Base-by-base conservation (phyloP, 2,329 filamentous ascomycete genomes). In the Fusarium verrucosum region DNA sequence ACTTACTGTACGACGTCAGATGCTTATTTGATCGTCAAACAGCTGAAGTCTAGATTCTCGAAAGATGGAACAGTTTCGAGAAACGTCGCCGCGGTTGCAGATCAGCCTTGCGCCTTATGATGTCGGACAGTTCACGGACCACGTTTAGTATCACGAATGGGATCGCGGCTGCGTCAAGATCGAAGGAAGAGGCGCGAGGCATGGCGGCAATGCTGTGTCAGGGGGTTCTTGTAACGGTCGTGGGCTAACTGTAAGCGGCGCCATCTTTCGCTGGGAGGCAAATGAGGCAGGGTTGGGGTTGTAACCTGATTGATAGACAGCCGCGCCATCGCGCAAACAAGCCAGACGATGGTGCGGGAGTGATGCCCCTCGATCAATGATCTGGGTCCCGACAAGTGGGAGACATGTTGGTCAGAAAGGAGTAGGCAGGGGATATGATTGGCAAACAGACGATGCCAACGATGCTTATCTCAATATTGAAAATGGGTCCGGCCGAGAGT, bases 31-130 rank as follows among this genome's bases (percentile, higher is more conserved):
- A 64, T 66, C 37, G 45, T 40, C 58, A 37, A 36, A 35, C 22
- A 35, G 37, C 49, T 66, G 47, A 41, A 50, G 47, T 19, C 30
- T 19, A 62, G 38, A 43, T 50, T 49, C 42, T 64, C 52, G 49
- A 54, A 66, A 45, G 30, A 66, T 66, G 49, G 23, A 26, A 54
- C 58, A 52, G 30, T 58, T 58, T 62, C 28, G 47, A 60, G 54
- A 57, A 55, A 44, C 40, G 26, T 40, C 55, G 44, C 47, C 52
- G 52, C 28, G 45, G n/a, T 40, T 61, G 50, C 61, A 53, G 44
- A 61, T 69, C 66, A 71, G 65, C 69, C 69, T 70, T 65, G 46
- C 57, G 49, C 59, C 42, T 36, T 50, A 47, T 65, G 52, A 58
- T 60, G 63, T 56, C 16, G 49, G 42, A 41, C 22, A 51, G 44